Base-by-base conservation (phyloP, 305 asterid genomes). In the Euphrasia arctica region DNA sequence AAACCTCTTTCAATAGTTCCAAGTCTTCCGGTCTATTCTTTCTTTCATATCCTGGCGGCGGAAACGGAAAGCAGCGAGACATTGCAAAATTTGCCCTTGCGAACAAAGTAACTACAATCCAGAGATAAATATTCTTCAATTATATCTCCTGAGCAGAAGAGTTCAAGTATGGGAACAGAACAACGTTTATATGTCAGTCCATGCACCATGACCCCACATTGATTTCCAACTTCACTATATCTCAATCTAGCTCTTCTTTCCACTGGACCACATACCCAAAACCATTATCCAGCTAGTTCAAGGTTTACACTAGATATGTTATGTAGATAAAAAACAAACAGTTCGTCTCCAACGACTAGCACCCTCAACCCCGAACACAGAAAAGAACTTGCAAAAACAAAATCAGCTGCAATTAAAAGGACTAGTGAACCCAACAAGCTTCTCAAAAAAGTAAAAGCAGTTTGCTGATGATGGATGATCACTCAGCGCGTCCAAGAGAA, bases 51-150 rank as follows among this genome's bases (percentile, higher is more conserved):
- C 94, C 96, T 13, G 89, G 91, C 45, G 94, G 94, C 45, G 94
- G 91, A 85, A 88, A 88, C 25, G 94, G 91, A 83, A 85, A 85
- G 82, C 96, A 88, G 81, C 96, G 96, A 76, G 94, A 88, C 96
- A 88, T 88, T 82, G 85, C 80, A 80, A 76, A 70, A 73, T 72
- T 71, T 61, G 69, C 74, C 63, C 70, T 70, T 48, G 62, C 25
- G 66, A 70, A 61, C 10, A 52, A 78, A 76, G 70, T 47, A 58
- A 66, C 49, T 31, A 70, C 52, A 55, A 31, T 75, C 70, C 54
- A 71, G 62, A 65, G 60, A 74, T 72, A 54, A 62, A 67, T 55
- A 63, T 65, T 54, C 86, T 70, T 67, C 66, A 75, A 73, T 61
- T 73, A 74, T 69, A 68, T 66, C 56, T 73, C 71, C 34, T 15